phyloP scores from a whole-genome alignment of 2,329 filamentous ascomycete genomes.

The Alternaria infectoria region DNA sequence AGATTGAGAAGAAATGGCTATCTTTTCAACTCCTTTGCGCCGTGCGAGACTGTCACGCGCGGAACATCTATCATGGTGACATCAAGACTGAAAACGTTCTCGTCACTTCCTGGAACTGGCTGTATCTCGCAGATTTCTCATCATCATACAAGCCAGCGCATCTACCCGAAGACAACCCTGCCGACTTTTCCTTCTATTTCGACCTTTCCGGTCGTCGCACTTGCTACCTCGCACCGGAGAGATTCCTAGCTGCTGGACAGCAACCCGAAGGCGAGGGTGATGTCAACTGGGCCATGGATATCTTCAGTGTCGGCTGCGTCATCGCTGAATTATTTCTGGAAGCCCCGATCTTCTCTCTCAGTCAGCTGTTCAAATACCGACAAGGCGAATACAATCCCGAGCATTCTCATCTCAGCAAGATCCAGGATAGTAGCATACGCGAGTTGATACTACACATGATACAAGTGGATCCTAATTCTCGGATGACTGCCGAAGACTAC shows the following conservation, averaged over 20 bases:
- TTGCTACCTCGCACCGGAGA: constrained; percentile 93
- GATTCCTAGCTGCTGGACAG: constrained; percentile 78
- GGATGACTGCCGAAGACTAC: constrained; percentile 93
- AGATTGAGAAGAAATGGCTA: constrained; percentile 99
- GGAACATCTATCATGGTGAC: constrained; percentile 92
- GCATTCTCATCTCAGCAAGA: constrained; percentile 79
- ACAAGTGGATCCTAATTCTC: constrained; percentile 86
- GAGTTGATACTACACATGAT: constrained; percentile 97
- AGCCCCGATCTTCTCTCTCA: constrained; percentile 95
- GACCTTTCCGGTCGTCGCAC: constrained; percentile 90
- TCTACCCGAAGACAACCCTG: constrained; percentile 94
- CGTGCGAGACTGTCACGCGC: constrained; percentile 86
- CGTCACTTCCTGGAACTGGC: constrained; percentile 99
- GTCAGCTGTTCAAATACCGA: constrained; percentile 92
- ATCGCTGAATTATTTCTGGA: constrained; percentile 97
- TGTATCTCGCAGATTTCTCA: constrained; percentile 97
- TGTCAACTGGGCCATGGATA: constrained; percentile 93
- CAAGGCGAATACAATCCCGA: constrained; percentile 90
- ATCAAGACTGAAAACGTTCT: constrained; percentile 98
- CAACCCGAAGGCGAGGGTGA: constrained; percentile 67
- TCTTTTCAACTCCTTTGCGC: constrained; percentile 94
- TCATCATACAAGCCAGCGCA: constrained; percentile 93
- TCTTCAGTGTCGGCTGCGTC: constrained; percentile 96
- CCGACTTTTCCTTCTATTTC: constrained; percentile 97
- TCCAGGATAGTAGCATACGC: constrained; percentile 84